Percentiles rank a stretch among this genome's conserved stretches.
Evolutionary conservation across 1,139 yeast species (phyloP).

Genomic region (Lodderomyces orthopsilosis): DNA sequence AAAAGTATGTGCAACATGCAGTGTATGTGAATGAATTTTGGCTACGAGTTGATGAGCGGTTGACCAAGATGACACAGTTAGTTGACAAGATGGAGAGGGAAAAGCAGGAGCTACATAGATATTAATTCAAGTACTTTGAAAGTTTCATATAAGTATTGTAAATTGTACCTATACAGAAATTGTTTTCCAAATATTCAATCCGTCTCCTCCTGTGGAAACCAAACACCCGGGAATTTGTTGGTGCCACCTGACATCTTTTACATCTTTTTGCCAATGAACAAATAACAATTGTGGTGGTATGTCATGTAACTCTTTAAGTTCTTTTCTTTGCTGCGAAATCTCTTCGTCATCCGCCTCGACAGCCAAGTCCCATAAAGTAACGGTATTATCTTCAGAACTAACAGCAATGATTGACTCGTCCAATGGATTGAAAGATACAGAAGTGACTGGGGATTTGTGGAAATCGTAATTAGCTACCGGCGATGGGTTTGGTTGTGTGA

Average conservation of each 20-base stretch:
- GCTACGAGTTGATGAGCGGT: conserved; percentile 19
- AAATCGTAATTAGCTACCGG: conserved; percentile 93
- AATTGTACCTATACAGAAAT: conserved; percentile 62
- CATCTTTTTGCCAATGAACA: conserved; percentile 98
- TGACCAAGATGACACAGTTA: conserved; percentile 14
- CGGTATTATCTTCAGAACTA: conserved; percentile 94
- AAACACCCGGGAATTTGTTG: conserved; percentile 94
- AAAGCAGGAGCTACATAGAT: conserved; percentile 7
- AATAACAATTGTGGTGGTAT: conserved; percentile 95
- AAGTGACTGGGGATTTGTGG: conserved; percentile 91
- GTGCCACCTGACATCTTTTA: conserved; percentile 98
- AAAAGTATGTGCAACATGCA: conserved; percentile 23
- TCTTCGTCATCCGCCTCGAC: conserved; percentile 98
- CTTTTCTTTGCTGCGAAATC: conserved; percentile 71
- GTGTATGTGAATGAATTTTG: conserved; percentile 27
- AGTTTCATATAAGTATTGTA: not conserved
- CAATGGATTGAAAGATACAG: conserved; percentile 90
- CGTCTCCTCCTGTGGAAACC: conserved; percentile 94
- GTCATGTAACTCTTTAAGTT: conserved; percentile 75
- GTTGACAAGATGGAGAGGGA: conserved; percentile 11
- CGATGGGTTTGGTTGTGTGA: conserved; percentile 50
- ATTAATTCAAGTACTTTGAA: conserved; percentile 7
- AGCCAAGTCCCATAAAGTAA: conserved; percentile 94
- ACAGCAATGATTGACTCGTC: conserved; percentile 96
- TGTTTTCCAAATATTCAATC: conserved; percentile 93